phyloP scores from a whole-genome alignment of 2,329 filamentous ascomycete genomes.

The Beauveria sp. region DNA sequence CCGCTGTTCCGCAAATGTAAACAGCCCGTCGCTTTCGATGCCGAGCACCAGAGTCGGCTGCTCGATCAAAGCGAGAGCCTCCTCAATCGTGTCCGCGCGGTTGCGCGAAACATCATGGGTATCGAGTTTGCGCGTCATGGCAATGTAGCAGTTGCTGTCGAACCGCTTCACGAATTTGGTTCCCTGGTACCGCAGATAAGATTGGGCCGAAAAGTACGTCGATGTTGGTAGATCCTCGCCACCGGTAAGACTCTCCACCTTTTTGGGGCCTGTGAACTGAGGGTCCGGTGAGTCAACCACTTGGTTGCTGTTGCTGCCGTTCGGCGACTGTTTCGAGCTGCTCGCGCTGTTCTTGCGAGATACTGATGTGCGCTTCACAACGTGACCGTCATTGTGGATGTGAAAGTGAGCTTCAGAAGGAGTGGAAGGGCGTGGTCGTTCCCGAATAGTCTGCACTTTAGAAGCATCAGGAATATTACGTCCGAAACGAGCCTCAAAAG shows the following conservation, averaged over 20 bases:
- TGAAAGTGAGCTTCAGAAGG: slow-evolving; percentile 68
- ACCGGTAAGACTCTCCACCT: slow-evolving; percentile 36
- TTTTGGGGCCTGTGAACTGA: slow-evolving; percentile 61
- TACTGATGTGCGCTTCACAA: slow-evolving; percentile 44
- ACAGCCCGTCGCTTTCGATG: slow-evolving; percentile 91
- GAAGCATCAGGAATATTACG: slow-evolving; percentile 84
- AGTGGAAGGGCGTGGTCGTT: slow-evolving; percentile 49
- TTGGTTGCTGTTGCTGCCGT: slow-evolving; percentile 19
- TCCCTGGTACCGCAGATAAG: slow-evolving; percentile 93
- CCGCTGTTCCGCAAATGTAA: slow-evolving; percentile 94
- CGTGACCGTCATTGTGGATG: slow-evolving; percentile 78
- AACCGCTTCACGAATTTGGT: slow-evolving; percentile 95
- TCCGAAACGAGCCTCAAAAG: slow-evolving; percentile 91
- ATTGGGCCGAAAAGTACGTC: slow-evolving; percentile 97
- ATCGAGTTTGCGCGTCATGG: slow-evolving; percentile 94
- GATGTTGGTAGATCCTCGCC: slow-evolving; percentile 48
- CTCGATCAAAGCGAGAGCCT: slow-evolving; percentile 72
- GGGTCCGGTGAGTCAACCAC: slow-evolving; percentile 39
- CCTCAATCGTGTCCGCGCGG: slow-evolving; percentile 58
- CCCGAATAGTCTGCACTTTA: slow-evolving; percentile 75
- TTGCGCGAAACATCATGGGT: slow-evolving; percentile 89
- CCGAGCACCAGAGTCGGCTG: slow-evolving; percentile 88
- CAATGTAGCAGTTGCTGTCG: slow-evolving; percentile 98
- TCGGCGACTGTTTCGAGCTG: slow-evolving; percentile 17
- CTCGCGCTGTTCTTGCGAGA: slow-evolving; percentile 40